phyloP scores from a whole-genome alignment of 768 basidiomycete species.

The Pleurotus tuber-regium region DNA sequence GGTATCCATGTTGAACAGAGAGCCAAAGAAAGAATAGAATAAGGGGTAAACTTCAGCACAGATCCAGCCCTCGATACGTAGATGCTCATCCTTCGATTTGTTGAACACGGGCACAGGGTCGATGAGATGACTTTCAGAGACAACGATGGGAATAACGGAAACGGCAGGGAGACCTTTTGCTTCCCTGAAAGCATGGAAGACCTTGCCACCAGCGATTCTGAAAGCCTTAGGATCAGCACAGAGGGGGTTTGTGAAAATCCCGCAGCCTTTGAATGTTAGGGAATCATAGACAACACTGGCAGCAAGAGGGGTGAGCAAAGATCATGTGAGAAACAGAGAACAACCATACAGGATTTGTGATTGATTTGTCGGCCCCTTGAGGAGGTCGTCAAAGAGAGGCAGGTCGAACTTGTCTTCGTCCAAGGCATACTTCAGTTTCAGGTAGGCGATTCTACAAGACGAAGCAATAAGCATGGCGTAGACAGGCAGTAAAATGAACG shows the following conservation, averaged over 20 bases:
- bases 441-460: too few relatives aligned
- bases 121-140: not conserved
- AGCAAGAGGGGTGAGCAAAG: too few relatives aligned
- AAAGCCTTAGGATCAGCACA: not conserved
- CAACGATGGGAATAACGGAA: not conserved
- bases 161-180: not conserved
- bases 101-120: not conserved
- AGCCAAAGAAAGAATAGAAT: not conserved
- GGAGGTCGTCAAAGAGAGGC: too few relatives aligned
- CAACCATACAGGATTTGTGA: too few relatives aligned
- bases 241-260: not conserved
- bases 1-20: not conserved
- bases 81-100: not conserved
- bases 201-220: not conserved
- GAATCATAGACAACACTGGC: not conserved
- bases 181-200: not conserved
- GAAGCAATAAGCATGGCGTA: too few relatives aligned
- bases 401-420: too few relatives aligned
- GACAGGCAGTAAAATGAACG: too few relatives aligned
- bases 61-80: not conserved
- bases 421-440: too few relatives aligned
- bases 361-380: too few relatives aligned
- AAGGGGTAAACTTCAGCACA: not conserved
- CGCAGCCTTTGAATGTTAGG: not conserved
- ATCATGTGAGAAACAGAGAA: too few relatives aligned